Evolutionary conservation across 2,329 filamentous ascomycete genomes (phyloP).

Genomic region (Westerdykella ornata): DNA sequence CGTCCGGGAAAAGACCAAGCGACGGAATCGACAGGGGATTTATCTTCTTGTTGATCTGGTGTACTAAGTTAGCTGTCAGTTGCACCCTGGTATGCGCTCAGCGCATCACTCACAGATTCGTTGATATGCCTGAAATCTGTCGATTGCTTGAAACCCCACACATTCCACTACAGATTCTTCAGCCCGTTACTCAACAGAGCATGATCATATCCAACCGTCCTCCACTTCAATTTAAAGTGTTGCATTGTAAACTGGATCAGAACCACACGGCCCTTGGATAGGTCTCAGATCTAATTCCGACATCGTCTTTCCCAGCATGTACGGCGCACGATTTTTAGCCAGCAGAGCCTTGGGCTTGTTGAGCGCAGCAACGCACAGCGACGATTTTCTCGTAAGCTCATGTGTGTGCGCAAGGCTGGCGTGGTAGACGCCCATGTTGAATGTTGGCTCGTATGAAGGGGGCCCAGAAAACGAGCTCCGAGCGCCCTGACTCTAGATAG

Average conservation of each 20-base stretch:
- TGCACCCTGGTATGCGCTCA: too few species aligned
- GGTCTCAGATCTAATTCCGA: conserved; percentile 54
- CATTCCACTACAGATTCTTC: conserved; percentile 53
- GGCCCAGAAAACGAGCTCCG: conserved; percentile 48
- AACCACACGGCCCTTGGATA: conserved; percentile 56
- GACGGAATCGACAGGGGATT: conserved; percentile 59
- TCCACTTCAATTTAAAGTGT: conserved; percentile 61
- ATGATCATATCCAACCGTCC: conserved; percentile 55
- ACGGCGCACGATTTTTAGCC: conserved; percentile 47
- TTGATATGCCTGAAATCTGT: conserved; percentile 64
- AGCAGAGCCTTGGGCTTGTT: conserved; percentile 52
- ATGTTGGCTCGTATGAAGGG: conserved; percentile 52
- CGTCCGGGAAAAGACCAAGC: conserved; percentile 53
- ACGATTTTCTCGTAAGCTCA: conserved; percentile 51
- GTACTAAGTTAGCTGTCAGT: conserved; percentile 32
- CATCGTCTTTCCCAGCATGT: conserved; percentile 48
- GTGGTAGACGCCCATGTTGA: conserved; percentile 56
- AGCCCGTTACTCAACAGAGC: conserved; percentile 57
- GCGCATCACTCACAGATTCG: conserved; percentile 46
- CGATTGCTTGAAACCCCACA: conserved; percentile 50
- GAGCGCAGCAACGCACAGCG: conserved; percentile 50
- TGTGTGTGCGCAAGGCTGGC: conserved; percentile 54
- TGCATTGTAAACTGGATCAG: conserved; percentile 57
- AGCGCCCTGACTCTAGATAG: conserved; percentile 47
- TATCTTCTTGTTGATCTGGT: conserved; percentile 54